Percentiles rank a stretch among this genome's conserved stretches.
Evolutionary conservation across 192 early-diverging fungal genomes (phyloP).

Genomic region (Cetraspora pellucida): DNA sequence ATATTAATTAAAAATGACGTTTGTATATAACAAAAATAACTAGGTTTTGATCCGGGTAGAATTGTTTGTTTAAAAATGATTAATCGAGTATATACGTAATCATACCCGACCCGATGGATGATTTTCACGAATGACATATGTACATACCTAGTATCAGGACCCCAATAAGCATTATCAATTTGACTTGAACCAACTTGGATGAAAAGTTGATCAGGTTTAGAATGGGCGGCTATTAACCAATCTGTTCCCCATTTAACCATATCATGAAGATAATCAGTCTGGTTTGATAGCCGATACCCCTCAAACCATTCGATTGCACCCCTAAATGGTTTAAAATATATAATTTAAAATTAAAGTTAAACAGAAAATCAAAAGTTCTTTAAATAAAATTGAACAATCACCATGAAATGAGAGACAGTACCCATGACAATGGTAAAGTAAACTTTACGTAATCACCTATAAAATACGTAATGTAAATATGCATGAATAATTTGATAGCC

Average conservation of each 20-base stretch:
- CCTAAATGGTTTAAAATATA: slow-evolving; percentile 52
- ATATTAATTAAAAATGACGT: no score
- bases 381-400: no score
- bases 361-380: no score
- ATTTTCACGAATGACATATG: no score
- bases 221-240: slow-evolving; percentile 63
- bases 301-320: slow-evolving; percentile 59
- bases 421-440: slow-evolving; percentile 56
- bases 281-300: slow-evolving; percentile 52
- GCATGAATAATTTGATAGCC: neutral
- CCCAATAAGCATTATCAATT: slow-evolving; percentile 64
- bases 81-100: no score
- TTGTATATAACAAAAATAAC: no score
- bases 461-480: neutral
- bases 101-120: no score
- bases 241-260: slow-evolving; percentile 64
- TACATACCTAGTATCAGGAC: slow-evolving; percentile 42
- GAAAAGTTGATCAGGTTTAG: slow-evolving; percentile 51
- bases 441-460: slow-evolving; percentile 63
- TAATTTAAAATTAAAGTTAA: slow-evolving; percentile 10
- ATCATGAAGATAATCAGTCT: slow-evolving; percentile 48
- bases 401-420: no score
- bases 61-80: no score
- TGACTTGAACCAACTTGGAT: slow-evolving; percentile 49
- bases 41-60: no score